These are phyloP conservation scores for Leptosphaerulina australis DNA, from an alignment of 2,329 filamentous ascomycete genomes.

Conservation along the genomic window DNA sequence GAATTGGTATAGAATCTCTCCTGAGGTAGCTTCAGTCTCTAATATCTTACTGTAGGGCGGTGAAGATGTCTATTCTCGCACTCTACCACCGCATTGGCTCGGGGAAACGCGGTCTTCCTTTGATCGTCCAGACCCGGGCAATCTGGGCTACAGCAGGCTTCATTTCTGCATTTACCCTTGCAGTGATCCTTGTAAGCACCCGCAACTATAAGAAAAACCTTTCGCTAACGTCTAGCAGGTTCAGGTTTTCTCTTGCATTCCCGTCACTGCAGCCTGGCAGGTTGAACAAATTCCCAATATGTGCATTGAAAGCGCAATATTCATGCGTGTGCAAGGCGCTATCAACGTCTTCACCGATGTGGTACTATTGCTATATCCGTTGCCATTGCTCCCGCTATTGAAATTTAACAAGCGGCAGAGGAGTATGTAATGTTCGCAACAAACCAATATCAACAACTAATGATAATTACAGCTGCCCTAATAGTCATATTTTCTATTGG, in stretches of 20 bases:
- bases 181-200: constrained; percentile 29
- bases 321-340: constrained; percentile 30
- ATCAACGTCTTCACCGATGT: constrained; percentile 37
- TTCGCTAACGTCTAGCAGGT: constrained; percentile 14
- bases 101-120: constrained; percentile 31
- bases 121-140: constrained; percentile 29
- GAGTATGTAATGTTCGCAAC: constrained; percentile 28
- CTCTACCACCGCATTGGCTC: constrained; percentile 38
- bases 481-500: constrained; percentile 37
- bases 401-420: constrained; percentile 36
- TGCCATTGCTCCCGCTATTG: constrained; percentile 32
- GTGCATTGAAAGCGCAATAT: constrained; percentile 28
- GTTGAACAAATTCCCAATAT: constrained; percentile 18
- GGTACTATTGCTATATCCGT: constrained; percentile 30
- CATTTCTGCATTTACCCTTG: constrained; percentile 30
- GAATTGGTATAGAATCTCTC: constrained; percentile 28
- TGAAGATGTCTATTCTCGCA: constrained; percentile 41
- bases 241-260: constrained; percentile 31
- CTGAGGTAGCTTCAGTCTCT: neutral
- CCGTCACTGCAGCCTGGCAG: constrained; percentile 31
- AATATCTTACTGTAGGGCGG: constrained; percentile 24
- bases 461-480: constrained; percentile 25
- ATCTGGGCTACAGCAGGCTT: constrained; percentile 30
- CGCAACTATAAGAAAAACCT: neutral
- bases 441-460: neutral